Base-by-base conservation (phyloP, 2,329 filamentous ascomycete species). In the Verticillium nubilum region DNA sequence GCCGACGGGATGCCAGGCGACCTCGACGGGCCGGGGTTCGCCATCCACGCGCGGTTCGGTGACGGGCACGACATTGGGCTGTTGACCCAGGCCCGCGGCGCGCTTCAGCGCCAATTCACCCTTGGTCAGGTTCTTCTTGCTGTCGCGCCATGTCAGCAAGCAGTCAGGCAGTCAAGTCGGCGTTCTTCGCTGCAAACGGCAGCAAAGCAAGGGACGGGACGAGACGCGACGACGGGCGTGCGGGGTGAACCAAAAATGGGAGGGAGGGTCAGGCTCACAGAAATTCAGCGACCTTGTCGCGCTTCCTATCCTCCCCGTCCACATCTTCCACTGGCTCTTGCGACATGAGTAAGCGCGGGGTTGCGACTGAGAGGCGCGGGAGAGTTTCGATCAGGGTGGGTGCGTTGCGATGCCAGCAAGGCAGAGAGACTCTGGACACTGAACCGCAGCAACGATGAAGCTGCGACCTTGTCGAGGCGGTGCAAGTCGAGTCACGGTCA, bases 1-100 rank as follows among this genome's bases (percentile, higher is more conserved):
- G 17, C 76, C 81, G 6, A 86, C 81, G 1, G 83, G 82, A 67
- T 85, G 82, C 83, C 83, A 86, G 25, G 81, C 83, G 27, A 86
- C 76, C 64, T 80, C 73, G 29, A 85, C 82, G 0, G 70, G 67
- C n/a, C 78, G 73, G 6, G 73, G 68, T 17, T 68, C 67, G 19
- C 67, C 72, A 58, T 72, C 69, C 59, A 76, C 71, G 29, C 68
- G 64, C 1, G 77, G 73, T 57, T 76, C 71, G 6, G 67, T 72
- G 0, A 70, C 63, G 2, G 78, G 78, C 26, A 81, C 69, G 2
- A 73, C 76, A 63, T 78, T 80, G 19, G 78, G 76, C 52, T 69
- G 72, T 29, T 72, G 68, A 59, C 78, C 78, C 4, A 81, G 72
- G 1, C 78, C 78, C 10, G 79, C 67, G 17, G 74, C 68, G 50